Evolutionary conservation across 2,329 filamentous ascomycete genomes (phyloP).

Genomic region (Pseudogymnoascus sp.): DNA sequence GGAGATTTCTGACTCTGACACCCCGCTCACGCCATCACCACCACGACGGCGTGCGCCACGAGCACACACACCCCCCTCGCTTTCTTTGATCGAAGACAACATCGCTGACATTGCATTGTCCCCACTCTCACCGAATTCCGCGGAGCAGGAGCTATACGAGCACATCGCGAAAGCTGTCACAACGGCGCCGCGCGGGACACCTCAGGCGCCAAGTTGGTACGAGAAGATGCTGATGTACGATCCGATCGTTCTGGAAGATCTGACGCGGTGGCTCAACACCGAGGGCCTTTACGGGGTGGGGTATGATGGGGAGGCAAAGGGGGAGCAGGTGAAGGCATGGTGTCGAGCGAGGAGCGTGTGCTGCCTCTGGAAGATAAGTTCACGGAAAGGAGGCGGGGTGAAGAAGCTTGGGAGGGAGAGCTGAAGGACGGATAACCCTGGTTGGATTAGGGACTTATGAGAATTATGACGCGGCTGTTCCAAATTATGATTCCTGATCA

Average conservation of each 20-base stretch:
- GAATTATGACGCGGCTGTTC: background rate
- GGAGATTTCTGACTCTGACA: conserved; percentile 49
- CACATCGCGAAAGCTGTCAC: conserved; percentile 50
- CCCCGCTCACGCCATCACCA: conserved; percentile 20
- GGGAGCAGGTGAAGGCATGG: conserved; percentile 73
- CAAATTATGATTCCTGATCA: background rate
- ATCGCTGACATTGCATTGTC: background rate
- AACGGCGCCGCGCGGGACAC: conserved; percentile 41
- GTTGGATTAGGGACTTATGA: background rate
- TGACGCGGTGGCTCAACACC: conserved; percentile 74
- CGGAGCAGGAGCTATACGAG: conserved; percentile 41
- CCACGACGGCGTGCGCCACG: conserved; percentile 20
- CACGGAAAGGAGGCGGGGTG: background rate
- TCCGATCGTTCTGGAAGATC: conserved; percentile 78
- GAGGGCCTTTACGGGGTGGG: conserved; percentile 56
- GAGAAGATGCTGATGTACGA: conserved; percentile 94
- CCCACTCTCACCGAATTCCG: conserved; percentile 28
- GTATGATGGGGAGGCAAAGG: conserved; percentile 57
- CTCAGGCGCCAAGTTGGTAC: conserved; percentile 62
- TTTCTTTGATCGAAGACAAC: conserved; percentile 15
- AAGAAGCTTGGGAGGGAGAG: background rate
- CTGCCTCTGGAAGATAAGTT: conserved; percentile 60
- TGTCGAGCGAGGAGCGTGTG: conserved; percentile 83
- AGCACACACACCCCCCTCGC: conserved; percentile 13
- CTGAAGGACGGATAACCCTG: background rate